Evolutionary conservation across 2,329 filamentous ascomycete genomes (phyloP), one percentile per base, ranked within the genome.

Genomic region (Xylaria multiplex): DNA sequence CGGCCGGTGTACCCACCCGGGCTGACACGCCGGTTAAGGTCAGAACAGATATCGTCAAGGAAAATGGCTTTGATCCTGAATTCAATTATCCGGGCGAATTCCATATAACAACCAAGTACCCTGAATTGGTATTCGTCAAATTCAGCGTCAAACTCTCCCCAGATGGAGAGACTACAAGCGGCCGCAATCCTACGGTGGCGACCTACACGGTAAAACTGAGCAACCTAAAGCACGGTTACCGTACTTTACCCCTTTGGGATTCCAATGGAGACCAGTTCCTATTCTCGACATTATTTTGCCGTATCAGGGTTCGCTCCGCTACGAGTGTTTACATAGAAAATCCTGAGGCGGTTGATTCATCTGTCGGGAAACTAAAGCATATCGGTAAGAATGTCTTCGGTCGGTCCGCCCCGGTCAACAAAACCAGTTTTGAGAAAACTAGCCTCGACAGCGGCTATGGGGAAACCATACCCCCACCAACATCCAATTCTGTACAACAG

Each of bases 241-340:
- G 95, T 68, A 96, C 97, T 67, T 84, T 98, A 59, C 96, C 95
- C 11, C 85, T 99, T 16, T 91, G 93, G 78, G 94, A 98, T 79
- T 86, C 89, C 62, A 92, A 93, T 69, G 96, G 94, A 67, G 94
- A 97, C 73, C 93, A 94, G 73, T 98, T 96, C 77, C 85, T 97
- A 49, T 97, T 97, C 80, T 97, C 96, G 2, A 96, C 93, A 11
- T 84, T 99, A 16, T 97, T 98, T 79, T 97, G 94, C 82, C 90
- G 90, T 74, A 92, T 98, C 80, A 89, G 89, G 71, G 91, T 87
- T 35, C 83, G 86, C 45, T 82, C 84, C 14, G 81, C 86, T 43
- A 86, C 85, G 52, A 86, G 84, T 67, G 82, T 86, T 69, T 85
- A 88, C 70, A 81, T 90, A 52, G 81, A 86, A 53, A 79, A 83